These are phyloP conservation scores for Kazachstania psychrophila DNA, from an alignment of 805 yeast species.

Conservation along the genomic window DNA sequence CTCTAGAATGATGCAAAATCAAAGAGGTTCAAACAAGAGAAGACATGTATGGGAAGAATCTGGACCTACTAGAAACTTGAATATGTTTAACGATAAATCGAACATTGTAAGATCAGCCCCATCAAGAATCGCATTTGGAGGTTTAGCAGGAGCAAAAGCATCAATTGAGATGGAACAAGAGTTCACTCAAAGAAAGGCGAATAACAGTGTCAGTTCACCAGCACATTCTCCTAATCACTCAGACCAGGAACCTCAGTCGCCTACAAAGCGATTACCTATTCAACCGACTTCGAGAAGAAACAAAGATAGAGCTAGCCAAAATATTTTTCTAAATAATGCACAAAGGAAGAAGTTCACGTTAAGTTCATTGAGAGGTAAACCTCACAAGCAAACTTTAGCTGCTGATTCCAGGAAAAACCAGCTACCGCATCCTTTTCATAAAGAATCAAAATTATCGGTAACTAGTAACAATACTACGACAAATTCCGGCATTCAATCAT, in stretches of 20 bases:
- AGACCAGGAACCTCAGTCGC: not conserved
- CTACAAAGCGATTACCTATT: not conserved
- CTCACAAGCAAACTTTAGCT: no score
- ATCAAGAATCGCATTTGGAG: conserved; percentile 27
- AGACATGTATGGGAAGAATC: conserved; percentile 4
- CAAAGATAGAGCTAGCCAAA: not conserved
- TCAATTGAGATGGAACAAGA: not conserved
- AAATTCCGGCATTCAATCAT: no score
- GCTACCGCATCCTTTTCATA: no score
- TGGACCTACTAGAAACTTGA: conserved; percentile 5
- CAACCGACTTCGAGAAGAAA: not conserved
- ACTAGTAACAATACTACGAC: no score
- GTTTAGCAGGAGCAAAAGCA: conserved; percentile 19
- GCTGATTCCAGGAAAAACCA: no score
- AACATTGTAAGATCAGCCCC: conserved; percentile 2
- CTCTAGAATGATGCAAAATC: conserved; percentile 6
- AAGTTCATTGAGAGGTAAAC: no score
- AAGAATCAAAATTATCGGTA: no score
- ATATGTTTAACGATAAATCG: conserved; percentile 10
- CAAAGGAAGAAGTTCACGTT: no score
- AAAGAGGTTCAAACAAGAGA: conserved; percentile 3
- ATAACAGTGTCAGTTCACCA: no score
- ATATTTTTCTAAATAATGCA: not conserved
- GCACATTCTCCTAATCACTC: no score
- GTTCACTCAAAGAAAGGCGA: no score